These are phyloP conservation scores for Erysimum cheiranthoides DNA, from an alignment of 345 rosid species.

Conservation along the genomic window DNA sequence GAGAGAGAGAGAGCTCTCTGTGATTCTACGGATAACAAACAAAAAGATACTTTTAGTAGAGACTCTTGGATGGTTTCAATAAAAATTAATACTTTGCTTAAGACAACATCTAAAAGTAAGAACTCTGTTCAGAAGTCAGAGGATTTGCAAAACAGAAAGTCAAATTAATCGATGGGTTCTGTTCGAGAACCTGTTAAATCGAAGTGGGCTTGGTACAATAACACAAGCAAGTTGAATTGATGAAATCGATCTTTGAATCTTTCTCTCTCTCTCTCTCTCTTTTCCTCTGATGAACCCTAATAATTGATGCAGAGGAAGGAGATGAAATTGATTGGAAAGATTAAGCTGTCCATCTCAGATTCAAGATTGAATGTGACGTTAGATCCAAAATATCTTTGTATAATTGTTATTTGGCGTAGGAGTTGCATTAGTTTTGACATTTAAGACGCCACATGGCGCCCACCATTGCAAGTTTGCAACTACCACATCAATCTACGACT, in stretches of 20 bases:
- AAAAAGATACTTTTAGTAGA: slow-evolving; percentile 9
- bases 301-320: background rate
- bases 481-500: slow-evolving; percentile 3
- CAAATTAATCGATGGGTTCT: slow-evolving; percentile 21
- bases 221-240: background rate
- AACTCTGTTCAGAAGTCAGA: slow-evolving; percentile 18
- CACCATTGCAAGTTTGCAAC: background rate
- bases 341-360: slow-evolving; percentile 23
- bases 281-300: slow-evolving; percentile 13
- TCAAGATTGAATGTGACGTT: slow-evolving; percentile 34
- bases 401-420: slow-evolving; percentile 5
- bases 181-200: slow-evolving; percentile 7
- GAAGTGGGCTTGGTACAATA: slow-evolving; percentile 1
- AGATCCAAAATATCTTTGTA: background rate
- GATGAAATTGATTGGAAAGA: slow-evolving; percentile 12
- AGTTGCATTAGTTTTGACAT: slow-evolving; percentile 23
- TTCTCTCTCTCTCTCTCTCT: slow-evolving; percentile 1
- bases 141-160: slow-evolving; percentile 25
- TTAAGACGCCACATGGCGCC: slow-evolving; percentile 36
- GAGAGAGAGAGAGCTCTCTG: slow-evolving; percentile 18
- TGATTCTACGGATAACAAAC: slow-evolving; percentile 28
- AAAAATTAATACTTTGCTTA: slow-evolving; percentile 9
- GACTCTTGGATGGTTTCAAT: background rate
- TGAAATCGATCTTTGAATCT: slow-evolving; percentile 5
- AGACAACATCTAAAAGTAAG: slow-evolving; percentile 7